Percentiles rank a stretch among this genome's conserved stretches.
These are phyloP conservation scores for Fusarium mexicanum DNA, from an alignment of 2,329 filamentous ascomycete species.

Conservation along the genomic window DNA sequence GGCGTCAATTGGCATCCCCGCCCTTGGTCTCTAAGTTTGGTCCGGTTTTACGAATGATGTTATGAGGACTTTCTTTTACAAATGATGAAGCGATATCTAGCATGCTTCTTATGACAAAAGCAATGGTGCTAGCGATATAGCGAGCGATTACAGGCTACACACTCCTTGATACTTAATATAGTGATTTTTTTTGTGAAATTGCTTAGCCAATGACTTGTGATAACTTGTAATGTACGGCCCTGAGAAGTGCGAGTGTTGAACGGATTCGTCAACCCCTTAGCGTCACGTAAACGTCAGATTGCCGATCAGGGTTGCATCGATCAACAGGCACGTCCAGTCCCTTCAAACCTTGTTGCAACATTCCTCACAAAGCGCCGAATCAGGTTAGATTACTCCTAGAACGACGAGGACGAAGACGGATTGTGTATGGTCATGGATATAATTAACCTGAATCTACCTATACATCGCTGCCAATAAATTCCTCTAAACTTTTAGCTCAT, in stretches of 20 bases:
- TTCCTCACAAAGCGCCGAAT: neutral
- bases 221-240: neutral
- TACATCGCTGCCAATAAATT: conserved; percentile 32
- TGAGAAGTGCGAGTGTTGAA: neutral
- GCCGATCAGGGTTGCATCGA: conserved; percentile 5
- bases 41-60: neutral
- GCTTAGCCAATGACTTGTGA: neutral
- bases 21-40: neutral
- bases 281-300: neutral
- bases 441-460: conserved; percentile 31
- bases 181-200: neutral
- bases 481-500: conserved; percentile 27
- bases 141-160: neutral
- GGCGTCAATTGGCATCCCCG: neutral
- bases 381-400: neutral
- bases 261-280: neutral
- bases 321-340: conserved; percentile 4
- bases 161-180: conserved; percentile 9
- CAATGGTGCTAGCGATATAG: neutral
- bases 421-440: conserved; percentile 12
- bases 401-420: neutral
- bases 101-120: neutral
- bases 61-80: neutral
- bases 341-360: neutral
- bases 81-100: neutral